A percentile compares a stretch with the other conserved stretches of the same genome.
Evolutionary conservation across 768 basidiomycete genomes (phyloP).

Genomic region (Auricularia heimuer): DNA sequence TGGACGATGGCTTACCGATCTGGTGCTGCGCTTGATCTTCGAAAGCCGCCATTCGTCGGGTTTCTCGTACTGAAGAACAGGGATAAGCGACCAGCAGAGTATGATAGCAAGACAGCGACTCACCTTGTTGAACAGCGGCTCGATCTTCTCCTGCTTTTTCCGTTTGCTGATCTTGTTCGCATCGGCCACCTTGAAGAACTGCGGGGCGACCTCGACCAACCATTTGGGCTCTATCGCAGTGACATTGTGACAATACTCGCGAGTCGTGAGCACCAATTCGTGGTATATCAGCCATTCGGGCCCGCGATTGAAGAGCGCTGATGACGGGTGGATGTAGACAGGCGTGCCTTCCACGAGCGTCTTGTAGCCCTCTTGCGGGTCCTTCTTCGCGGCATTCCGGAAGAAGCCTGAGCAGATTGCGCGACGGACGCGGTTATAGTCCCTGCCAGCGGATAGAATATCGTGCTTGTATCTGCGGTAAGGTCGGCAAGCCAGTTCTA

Average conservation of each 20-base stretch:
- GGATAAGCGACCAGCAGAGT: slow-evolving; percentile 4
- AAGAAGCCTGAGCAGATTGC: slow-evolving; percentile 98
- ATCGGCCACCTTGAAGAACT: slow-evolving; percentile 98
- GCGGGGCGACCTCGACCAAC: slow-evolving; percentile 95
- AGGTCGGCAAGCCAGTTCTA: not conserved
- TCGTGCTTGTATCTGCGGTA: slow-evolving; percentile 84
- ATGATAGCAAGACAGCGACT: slow-evolving; percentile 6
- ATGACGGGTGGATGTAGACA: slow-evolving; percentile 96
- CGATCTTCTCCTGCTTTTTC: slow-evolving; percentile 94
- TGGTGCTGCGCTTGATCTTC: slow-evolving; percentile 83
- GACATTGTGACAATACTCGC: slow-evolving; percentile 88
- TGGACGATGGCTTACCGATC: slow-evolving; percentile 43
- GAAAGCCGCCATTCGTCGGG: slow-evolving; percentile 91
- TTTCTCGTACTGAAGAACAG: slow-evolving; percentile 55
- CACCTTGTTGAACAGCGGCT: slow-evolving; percentile 85
- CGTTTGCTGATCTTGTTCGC: slow-evolving; percentile 95
- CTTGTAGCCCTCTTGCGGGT: slow-evolving; percentile 96
- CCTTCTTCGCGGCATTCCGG: slow-evolving; percentile 97
- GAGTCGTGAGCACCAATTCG: slow-evolving; percentile 91
- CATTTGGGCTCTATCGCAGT: slow-evolving; percentile 97
- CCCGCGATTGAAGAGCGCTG: slow-evolving; percentile 90
- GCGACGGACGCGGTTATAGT: slow-evolving; percentile 86
- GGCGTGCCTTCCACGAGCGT: slow-evolving; percentile 97
- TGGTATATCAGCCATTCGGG: slow-evolving; percentile 97
- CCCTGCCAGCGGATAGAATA: slow-evolving; percentile 81